A percentile compares a stretch with the other conserved stretches of the same genome.
These are phyloP conservation scores for Yarrowia osloensis DNA, from an alignment of 805 yeast species.

Conservation along the genomic window DNA sequence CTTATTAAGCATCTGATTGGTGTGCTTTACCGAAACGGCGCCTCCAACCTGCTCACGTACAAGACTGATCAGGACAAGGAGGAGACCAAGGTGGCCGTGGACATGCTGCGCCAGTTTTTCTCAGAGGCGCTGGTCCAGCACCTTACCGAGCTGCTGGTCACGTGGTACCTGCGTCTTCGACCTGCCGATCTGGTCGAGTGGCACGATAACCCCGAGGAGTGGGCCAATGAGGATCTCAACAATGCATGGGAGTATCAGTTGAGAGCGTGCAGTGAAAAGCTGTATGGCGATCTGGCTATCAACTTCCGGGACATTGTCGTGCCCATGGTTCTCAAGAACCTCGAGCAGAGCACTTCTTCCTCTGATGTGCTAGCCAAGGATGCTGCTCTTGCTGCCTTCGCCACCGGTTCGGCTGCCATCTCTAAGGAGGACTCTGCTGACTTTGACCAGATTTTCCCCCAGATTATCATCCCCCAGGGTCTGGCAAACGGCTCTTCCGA, in stretches of 20 bases:
- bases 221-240: slow-evolving; percentile 79
- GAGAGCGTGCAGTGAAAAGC: slow-evolving; percentile 83
- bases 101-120: slow-evolving; percentile 56
- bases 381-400: slow-evolving; percentile 79
- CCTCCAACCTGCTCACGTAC: slow-evolving; percentile 53
- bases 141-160: slow-evolving; percentile 66
- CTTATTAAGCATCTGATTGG: slow-evolving; percentile 66
- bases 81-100: slow-evolving; percentile 57
- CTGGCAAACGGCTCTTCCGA: slow-evolving; percentile 50
- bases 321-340: slow-evolving; percentile 57
- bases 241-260: slow-evolving; percentile 81
- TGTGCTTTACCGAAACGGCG: slow-evolving; percentile 65
- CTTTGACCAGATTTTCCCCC: slow-evolving; percentile 62
- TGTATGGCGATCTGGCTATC: slow-evolving; percentile 71
- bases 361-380: slow-evolving; percentile 69
- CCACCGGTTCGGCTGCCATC: slow-evolving; percentile 68
- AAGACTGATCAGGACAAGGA: slow-evolving; percentile 64
- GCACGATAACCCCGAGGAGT: slow-evolving; percentile 88
- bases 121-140: slow-evolving; percentile 57
- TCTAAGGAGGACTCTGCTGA: slow-evolving; percentile 55
- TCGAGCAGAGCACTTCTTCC: slow-evolving; percentile 48
- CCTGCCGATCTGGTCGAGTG: slow-evolving; percentile 80
- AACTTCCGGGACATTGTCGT: slow-evolving; percentile 59
- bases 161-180: slow-evolving; percentile 70
- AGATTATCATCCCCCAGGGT: slow-evolving; percentile 69